Percentiles rank a stretch among this genome's conserved stretches.
These are phyloP conservation scores for Aspergillus alliaceus DNA, from an alignment of 2,329 filamentous ascomycete species.

Conservation along the genomic window DNA sequence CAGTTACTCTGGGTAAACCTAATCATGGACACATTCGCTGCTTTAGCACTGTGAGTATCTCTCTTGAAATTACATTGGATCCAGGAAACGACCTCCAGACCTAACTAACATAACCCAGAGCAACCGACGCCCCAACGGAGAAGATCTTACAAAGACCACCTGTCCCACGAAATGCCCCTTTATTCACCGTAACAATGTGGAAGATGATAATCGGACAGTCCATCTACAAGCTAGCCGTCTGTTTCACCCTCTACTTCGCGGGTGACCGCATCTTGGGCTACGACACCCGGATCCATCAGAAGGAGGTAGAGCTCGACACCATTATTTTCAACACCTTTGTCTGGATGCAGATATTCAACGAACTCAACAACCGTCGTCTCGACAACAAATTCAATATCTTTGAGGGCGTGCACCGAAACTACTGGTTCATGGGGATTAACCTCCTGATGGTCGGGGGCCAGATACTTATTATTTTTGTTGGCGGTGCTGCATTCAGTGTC, in stretches of 20 bases:
- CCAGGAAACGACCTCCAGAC: neutral
- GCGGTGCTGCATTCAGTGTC: slow-evolving; percentile 75
- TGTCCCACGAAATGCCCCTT: slow-evolving; percentile 67
- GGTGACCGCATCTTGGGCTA: slow-evolving; percentile 57
- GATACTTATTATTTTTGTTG: slow-evolving; percentile 81
- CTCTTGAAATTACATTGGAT: neutral
- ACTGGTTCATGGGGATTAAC: slow-evolving; percentile 83
- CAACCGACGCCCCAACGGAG: slow-evolving; percentile 79
- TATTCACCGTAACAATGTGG: slow-evolving; percentile 91
- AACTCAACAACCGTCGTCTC: slow-evolving; percentile 89
- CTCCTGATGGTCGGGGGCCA: slow-evolving; percentile 82
- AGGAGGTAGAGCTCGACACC: slow-evolving; percentile 59
- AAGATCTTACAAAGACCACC: slow-evolving; percentile 68
- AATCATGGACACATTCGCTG: slow-evolving; percentile 59
- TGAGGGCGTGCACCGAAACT: slow-evolving; percentile 76
- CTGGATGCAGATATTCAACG: slow-evolving; percentile 98
- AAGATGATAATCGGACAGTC: slow-evolving; percentile 96
- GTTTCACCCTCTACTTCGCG: slow-evolving; percentile 78
- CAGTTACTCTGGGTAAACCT: slow-evolving; percentile 91
- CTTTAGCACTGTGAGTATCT: slow-evolving; percentile 4
- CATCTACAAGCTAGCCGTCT: slow-evolving; percentile 75
- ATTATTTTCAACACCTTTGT: slow-evolving; percentile 98
- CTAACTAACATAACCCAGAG: slow-evolving; percentile 30
- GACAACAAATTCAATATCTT: slow-evolving; percentile 95
- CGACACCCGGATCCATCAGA: slow-evolving; percentile 15